A percentile compares a stretch with the other conserved stretches of the same genome.
Evolutionary conservation across 108 stramenopile genomes (phyloP).

Genomic region (Pseudonitzschia multiseries): DNA sequence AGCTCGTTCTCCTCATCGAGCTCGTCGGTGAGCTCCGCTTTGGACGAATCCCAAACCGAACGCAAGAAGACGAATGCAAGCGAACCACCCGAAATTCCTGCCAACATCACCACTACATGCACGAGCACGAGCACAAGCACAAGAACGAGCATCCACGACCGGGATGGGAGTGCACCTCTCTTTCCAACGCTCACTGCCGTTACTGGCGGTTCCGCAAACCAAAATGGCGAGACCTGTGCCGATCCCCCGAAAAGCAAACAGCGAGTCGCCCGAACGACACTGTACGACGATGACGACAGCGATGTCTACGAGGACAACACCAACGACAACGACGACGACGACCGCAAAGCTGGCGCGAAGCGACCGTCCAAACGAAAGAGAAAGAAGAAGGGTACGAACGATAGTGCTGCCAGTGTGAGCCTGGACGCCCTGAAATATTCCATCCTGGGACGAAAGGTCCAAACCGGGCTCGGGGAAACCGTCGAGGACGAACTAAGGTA

Average conservation of each 20-base stretch:
- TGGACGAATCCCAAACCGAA: not conserved
- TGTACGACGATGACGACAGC: constrained; percentile 11
- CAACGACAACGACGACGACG: not conserved
- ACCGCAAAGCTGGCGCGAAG: not conserved
- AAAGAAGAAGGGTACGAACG: not conserved
- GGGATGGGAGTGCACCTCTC: not conserved
- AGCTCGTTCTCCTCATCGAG: not conserved
- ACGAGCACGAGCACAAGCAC: not conserved
- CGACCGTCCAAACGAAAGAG: not conserved
- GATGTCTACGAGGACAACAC: not conserved
- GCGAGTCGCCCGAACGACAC: not conserved
- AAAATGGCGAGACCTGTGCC: not conserved
- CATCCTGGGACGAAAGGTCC: constrained; percentile 5
- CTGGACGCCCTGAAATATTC: constrained; percentile 2
- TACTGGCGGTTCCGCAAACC: not conserved
- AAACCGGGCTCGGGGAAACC: constrained; percentile 1
- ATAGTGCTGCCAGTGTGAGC: not conserved
- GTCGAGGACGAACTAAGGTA: not conserved
- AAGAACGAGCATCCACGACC: not conserved
- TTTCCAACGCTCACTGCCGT: not conserved
- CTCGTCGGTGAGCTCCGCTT: not conserved
- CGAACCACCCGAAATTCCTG: not conserved
- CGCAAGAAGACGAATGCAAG: not conserved
- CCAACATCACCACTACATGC: not conserved
- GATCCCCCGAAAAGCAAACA: not conserved